Evolutionary conservation across 2,329 filamentous ascomycete species (phyloP), one percentile per base, ranked within the genome.

Genomic region (Endocalyx cinctus): DNA sequence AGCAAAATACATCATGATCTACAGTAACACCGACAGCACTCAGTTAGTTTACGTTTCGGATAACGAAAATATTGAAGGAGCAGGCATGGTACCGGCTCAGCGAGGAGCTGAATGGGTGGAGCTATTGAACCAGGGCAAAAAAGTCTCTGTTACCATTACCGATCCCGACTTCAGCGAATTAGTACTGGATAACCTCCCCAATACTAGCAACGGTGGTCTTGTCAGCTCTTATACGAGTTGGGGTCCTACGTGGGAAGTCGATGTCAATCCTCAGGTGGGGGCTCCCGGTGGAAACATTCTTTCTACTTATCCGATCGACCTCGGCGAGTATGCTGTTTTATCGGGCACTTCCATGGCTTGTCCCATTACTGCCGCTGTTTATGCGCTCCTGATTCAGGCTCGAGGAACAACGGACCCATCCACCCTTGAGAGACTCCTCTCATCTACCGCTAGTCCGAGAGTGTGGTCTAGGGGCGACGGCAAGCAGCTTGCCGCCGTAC

Each of bases 401-500:
- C 20, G 20, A n/a, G 20, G 20, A 8, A 23, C 8, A n/a, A 23
- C 20, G 8, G 20, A n/a, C 20, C n/a, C 8, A n/a, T 8, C 8
- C 8, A n/a, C 20, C 8, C 20, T 23, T n/a, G 8, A 23, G n/a
- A 23, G 20, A 8, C 20, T 23, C 8, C n/a, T 23, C 8, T 8
- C 20, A 23, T 8, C 13, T 63, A 63, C 22, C 76, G 79, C 41
- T 61, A 79, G 26, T 69, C 20, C 20, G 8, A 8, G 8, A 8
- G 20, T 23, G 20, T n/a, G 20, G n/a, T 23, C 20, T n/a, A 8
- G 20, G 20, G 20, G n/a, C 20, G 20, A 23, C 20, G n/a, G 20
- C 20, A 23, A 23, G 2, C 52, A 62, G 23, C 58, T 75, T 0
- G 71, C 74, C 0, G 75, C 78, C 0, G 70, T 78, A 10, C 56